Conservation (phyloP, 768 basidiomycete genomes). For the Amanita pseudoporphyria region DNA sequence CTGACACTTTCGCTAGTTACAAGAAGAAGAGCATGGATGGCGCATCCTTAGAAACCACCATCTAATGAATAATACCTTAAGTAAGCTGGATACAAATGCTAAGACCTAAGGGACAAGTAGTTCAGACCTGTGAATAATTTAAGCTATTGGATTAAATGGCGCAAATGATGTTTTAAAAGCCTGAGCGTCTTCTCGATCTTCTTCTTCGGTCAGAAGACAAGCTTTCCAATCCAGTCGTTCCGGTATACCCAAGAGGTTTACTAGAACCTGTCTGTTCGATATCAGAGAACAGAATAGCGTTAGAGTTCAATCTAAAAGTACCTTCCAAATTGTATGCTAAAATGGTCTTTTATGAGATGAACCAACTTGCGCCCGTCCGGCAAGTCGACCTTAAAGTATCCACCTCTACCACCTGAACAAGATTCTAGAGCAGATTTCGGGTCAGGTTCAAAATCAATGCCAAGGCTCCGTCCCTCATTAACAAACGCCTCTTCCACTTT, state of each 20-base stretch:
- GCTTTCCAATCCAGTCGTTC: conserved; percentile 89
- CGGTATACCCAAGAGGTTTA: conserved; percentile 61
- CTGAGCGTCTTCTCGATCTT: conserved; percentile 76
- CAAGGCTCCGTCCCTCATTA: conserved; percentile 53
- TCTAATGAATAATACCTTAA: not conserved
- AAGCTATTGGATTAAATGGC: conserved; percentile 48
- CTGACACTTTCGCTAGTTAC: conserved; percentile 18
- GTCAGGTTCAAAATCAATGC: conserved; percentile 69
- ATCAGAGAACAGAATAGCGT: conserved; percentile 7
- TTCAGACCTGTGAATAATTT: not conserved
- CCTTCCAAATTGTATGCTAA: conserved; percentile 93
- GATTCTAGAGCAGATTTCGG: conserved; percentile 50
- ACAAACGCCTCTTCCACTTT: conserved; percentile 65
- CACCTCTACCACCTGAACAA: conserved; percentile 44
- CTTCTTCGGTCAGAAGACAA: conserved; percentile 73
- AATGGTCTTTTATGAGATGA: conserved; percentile 75
- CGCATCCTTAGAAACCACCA: not conserved
- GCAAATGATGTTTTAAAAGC: conserved; percentile 81
- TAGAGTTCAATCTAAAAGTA: conserved; percentile 19
- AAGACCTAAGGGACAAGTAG: not conserved
- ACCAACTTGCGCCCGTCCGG: conserved; percentile 82
- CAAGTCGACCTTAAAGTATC: conserved; percentile 88
- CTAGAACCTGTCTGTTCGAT: conserved; percentile 65
- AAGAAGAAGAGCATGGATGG: conserved; percentile 18
- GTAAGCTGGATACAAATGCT: not conserved